A percentile compares a stretch with the other conserved stretches of the same genome.
Evolutionary conservation across 2,329 filamentous ascomycete genomes (phyloP).

Genomic region (Paraphaeosphaeria minitans): DNA sequence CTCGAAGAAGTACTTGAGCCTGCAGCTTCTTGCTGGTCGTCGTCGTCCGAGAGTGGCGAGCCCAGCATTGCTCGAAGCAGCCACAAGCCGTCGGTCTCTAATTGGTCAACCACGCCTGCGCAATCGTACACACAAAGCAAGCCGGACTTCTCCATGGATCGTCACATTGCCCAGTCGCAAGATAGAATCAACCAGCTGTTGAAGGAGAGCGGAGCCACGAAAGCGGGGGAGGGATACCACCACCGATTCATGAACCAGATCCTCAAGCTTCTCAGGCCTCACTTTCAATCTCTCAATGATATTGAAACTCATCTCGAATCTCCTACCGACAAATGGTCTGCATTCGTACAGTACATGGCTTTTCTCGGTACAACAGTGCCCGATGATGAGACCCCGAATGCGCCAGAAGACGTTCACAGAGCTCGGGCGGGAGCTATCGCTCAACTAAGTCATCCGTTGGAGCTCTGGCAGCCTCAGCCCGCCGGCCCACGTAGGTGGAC

Average conservation of each 20-base stretch:
- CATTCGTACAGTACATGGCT: background rate
- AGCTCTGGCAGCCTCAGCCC: background rate
- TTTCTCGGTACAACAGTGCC: background rate
- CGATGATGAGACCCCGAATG: background rate
- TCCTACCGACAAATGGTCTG: conserved; percentile 1
- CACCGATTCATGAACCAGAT: background rate
- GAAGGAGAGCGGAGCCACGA: background rate
- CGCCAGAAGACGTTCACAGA: background rate
- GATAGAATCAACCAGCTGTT: background rate
- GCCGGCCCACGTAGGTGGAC: background rate
- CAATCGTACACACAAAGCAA: background rate
- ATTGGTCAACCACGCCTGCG: background rate
- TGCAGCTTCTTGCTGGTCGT: background rate
- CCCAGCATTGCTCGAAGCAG: background rate
- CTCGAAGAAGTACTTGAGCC: background rate
- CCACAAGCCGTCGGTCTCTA: background rate
- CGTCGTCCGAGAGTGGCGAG: no score
- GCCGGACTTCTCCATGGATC: background rate
- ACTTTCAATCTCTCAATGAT: background rate
- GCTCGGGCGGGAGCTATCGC: background rate
- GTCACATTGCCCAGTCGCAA: background rate
- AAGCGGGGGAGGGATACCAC: background rate
- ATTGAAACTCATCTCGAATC: background rate
- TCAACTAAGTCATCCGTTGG: background rate
- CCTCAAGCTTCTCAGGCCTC: background rate